Base-by-base conservation (phyloP, 2,329 filamentous ascomycete species). In the Peltaster fructicola region DNA sequence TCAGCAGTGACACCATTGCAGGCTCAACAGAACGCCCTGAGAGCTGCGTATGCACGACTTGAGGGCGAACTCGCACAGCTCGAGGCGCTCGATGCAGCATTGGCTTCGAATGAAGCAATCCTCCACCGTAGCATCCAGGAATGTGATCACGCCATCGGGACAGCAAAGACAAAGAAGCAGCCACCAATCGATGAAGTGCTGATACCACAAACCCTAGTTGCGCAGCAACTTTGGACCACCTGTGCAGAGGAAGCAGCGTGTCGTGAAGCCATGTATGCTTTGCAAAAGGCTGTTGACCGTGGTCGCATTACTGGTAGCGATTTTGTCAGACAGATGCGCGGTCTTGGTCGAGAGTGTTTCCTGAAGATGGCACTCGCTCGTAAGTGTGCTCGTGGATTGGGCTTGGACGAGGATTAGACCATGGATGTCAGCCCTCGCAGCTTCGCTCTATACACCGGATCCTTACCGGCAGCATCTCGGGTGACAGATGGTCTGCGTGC, bases 171-270 rank as follows among this genome's bases (percentile, higher is more conserved):
- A 9, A 70, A 78, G 23, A 63, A 64, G 19, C 64, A 73, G 1
- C 82, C 84, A 0, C 68, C 73, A 23, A 75, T 95, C 23, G 88
- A 98, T 47, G 82, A 91, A 31, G 64, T 95, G 16, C 61, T 98
- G 3, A 80, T 93, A n/a, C 81, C 84, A 3, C 82, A 85, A 1
- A 93, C 81, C 0, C 75, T 93, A 2, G 88, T 93, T 4, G 80
- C 78, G 1, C 84, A 85, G 36, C 88, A 98, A 57, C 57, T 98
- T 12, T 98, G 95, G 51, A 72, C 73, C 23, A 60, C 90, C 2
- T 79, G 84, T 14, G 81, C 82, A 2, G 88, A 98, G 46, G 85
- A 93, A 53, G 65, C 75, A 36, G 82, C 78, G 3, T 65, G 91
- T 23, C 76, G 75, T 15, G 85, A 93, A 47, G 77, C 81, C 3